phyloP scores from a whole-genome alignment of 139 green algal genomes.

The Zygnema circumcarinatum region DNA sequence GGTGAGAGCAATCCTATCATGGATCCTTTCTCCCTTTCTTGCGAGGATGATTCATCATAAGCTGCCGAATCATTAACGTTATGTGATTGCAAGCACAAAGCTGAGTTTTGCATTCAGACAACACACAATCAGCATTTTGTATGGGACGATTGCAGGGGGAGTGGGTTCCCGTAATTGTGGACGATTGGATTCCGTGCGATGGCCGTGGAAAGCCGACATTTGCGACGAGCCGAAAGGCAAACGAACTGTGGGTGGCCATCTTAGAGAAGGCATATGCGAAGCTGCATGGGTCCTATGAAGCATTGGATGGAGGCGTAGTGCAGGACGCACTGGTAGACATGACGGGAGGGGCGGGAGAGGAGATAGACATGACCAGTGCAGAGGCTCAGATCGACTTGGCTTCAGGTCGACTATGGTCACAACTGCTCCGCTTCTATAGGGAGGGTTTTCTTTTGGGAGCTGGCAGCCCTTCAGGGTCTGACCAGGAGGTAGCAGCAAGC shows the following conservation, averaged over 20 bases:
- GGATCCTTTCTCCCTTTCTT: constrained; percentile 16
- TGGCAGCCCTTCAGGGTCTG: constrained; percentile 33
- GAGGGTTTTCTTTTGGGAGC: constrained; percentile 47
- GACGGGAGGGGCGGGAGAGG: constrained; percentile 53
- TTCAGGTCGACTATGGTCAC: constrained; percentile 28
- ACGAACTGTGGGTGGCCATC: constrained; percentile 55
- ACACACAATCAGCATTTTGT: too few species aligned
- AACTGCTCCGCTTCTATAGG: constrained; percentile 39
- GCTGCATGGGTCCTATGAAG: constrained; percentile 58
- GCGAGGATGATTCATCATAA: too few species aligned
- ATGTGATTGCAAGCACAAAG: background rate
- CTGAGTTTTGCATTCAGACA: too few species aligned
- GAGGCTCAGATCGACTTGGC: constrained; percentile 50
- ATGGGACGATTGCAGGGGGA: constrained; percentile 20
- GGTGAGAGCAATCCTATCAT: background rate
- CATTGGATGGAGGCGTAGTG: constrained; percentile 57
- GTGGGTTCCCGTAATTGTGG: constrained; percentile 42
- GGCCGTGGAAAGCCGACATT: constrained; percentile 25
- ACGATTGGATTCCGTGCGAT: constrained; percentile 48
- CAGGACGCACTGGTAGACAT: constrained; percentile 61
- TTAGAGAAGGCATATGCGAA: constrained; percentile 67
- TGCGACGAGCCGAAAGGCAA: constrained; percentile 22
- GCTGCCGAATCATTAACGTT: too few species aligned
- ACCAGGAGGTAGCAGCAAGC: constrained; percentile 33
- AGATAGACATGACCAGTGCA: constrained; percentile 53